Evolutionary conservation across 2,329 filamentous ascomycete genomes (phyloP).

Genomic region (Calonectria henricotiae): DNA sequence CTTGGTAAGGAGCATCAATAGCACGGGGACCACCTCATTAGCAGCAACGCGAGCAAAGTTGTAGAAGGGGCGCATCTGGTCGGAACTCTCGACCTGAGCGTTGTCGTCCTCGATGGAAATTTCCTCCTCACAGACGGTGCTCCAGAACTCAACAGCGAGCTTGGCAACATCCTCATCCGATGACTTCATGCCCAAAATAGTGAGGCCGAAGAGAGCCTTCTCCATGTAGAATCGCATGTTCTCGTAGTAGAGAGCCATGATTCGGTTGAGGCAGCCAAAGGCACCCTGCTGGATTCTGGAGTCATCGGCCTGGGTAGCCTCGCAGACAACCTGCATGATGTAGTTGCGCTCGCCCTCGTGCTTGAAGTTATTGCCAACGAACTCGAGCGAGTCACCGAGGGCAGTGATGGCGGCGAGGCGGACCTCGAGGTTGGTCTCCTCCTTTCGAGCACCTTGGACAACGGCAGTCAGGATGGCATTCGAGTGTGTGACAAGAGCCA

Average conservation of each 20-base stretch:
- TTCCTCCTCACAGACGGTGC: constrained; percentile 99
- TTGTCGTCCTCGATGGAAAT: constrained; percentile 99
- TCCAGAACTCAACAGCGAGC: constrained; percentile 99
- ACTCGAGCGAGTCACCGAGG: constrained; percentile 96
- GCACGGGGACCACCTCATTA: constrained; percentile 92
- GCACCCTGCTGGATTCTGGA: constrained; percentile 94
- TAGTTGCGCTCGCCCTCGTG: constrained; percentile 99
- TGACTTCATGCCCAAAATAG: constrained; percentile 98
- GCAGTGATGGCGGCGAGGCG: constrained; percentile 94
- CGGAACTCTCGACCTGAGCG: constrained; percentile 79
- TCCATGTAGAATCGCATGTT: constrained; percentile 99
- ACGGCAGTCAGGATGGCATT: constrained; percentile 98
- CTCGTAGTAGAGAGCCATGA: constrained; percentile 99
- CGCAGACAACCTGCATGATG: constrained; percentile 99
- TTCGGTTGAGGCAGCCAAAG: constrained; percentile 97
- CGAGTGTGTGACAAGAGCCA: constrained; percentile 87
- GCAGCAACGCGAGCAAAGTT: constrained; percentile 96
- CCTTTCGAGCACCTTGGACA: constrained; percentile 96
- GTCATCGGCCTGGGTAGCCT: constrained; percentile 96
- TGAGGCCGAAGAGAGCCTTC: constrained; percentile 97
- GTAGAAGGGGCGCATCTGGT: constrained; percentile 92
- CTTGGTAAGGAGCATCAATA: constrained; percentile 91
- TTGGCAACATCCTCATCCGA: constrained; percentile 98
- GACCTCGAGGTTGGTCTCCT: constrained; percentile 93
- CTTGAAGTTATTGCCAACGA: constrained; percentile 98